Evolutionary conservation across 192 early-diverging fungal species (phyloP).

Genomic region (Coemansia pectinata): DNA sequence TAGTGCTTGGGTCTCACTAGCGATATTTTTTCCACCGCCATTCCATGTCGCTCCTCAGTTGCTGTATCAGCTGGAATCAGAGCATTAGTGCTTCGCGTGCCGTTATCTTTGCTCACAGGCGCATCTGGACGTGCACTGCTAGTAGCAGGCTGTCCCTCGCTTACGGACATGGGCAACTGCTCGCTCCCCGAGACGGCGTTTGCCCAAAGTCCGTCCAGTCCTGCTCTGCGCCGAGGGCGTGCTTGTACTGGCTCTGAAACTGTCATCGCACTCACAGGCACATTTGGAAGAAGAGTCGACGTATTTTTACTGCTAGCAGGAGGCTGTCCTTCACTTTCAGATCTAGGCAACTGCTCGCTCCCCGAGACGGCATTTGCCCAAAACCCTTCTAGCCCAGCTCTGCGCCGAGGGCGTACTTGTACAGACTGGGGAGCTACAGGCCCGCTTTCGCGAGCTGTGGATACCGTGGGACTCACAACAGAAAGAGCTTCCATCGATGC

Average conservation of each 20-base stretch:
- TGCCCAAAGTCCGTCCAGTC: conserved; percentile 16
- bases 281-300: too few species aligned
- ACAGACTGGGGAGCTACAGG: background rate
- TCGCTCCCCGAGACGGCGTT: background rate
- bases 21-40: background rate
- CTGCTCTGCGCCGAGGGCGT: conserved; percentile 6
- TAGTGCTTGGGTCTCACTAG: background rate
- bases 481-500: background rate
- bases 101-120: background rate
- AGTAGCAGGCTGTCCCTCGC: background rate
- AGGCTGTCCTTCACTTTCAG: background rate
- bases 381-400: conserved; percentile 8
- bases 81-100: background rate
- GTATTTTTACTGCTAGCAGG: background rate
- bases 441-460: background rate
- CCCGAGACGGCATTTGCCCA: conserved; percentile 13
- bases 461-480: background rate
- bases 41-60: background rate
- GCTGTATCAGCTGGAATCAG: background rate
- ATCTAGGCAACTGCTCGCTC: background rate
- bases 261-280: background rate
- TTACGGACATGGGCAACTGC: background rate
- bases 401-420: background rate
- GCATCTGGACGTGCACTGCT: background rate
- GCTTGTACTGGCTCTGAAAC: background rate